Percentiles rank a stretch among this genome's conserved stretches.
These are phyloP conservation scores for Ophiostoma sp. DNA, from an alignment of 2,329 filamentous ascomycete species.

Conservation along the genomic window DNA sequence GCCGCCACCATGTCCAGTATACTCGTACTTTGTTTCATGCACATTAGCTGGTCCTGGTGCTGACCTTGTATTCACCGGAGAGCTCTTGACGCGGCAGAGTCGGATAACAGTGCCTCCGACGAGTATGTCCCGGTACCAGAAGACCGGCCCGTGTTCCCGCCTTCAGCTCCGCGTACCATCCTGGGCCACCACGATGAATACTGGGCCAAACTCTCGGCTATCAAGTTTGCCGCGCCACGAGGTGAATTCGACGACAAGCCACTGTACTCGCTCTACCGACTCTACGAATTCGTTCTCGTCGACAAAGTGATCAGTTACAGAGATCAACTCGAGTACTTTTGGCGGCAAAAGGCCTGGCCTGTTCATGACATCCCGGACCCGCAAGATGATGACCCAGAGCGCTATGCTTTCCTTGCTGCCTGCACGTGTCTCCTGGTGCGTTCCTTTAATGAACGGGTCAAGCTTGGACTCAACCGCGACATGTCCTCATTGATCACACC, in stretches of 20 bases:
- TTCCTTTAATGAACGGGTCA: constrained; percentile 18
- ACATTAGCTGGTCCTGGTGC: no score
- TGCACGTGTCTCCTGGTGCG: constrained; percentile 19
- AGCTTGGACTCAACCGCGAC: constrained; percentile 15
- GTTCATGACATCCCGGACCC: constrained; percentile 21
- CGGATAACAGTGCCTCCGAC: no score
- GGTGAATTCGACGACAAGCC: constrained; percentile 17
- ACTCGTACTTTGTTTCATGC: no score
- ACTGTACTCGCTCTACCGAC: constrained; percentile 18
- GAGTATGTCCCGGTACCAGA: no score
- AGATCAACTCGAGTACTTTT: constrained; percentile 17
- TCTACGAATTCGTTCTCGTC: constrained; percentile 19
- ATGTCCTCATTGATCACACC: constrained; percentile 17
- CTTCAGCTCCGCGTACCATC: no score
- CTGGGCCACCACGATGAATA: no score
- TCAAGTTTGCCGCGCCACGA: constrained; percentile 14
- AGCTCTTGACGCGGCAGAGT: no score
- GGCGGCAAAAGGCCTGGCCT: constrained; percentile 16
- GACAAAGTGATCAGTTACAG: constrained; percentile 17
- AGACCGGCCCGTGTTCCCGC: no score
- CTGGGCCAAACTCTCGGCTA: neutral
- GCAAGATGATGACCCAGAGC: constrained; percentile 17
- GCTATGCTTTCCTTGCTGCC: constrained; percentile 20
- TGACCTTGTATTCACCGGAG: no score
- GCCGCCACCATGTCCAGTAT: no score